Evolutionary conservation across 768 basidiomycete species (phyloP), one percentile per base, ranked within the genome.

Genomic region (Mycena galopus): DNA sequence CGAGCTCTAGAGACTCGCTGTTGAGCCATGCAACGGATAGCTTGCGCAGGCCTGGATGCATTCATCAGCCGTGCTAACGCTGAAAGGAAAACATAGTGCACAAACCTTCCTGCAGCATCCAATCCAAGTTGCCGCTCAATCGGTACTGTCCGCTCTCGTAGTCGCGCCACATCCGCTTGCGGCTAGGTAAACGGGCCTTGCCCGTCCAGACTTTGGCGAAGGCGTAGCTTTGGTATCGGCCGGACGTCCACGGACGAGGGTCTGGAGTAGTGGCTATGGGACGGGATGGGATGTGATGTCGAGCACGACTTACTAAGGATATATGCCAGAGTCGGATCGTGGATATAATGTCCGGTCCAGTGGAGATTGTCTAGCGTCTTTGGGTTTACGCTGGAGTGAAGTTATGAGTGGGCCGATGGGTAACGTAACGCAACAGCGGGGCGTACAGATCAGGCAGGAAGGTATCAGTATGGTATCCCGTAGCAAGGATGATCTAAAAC

Each of bases 381-480:
- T 9, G 71, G 71, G 25, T 69, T 53, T 32, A 73, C 69, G 4
- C 68, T 66, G 39, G 21, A 12, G 4, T n/a, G 33, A 9, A 29
- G 27, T 69, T 1, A 44, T 12, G n/a, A 3, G 10, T 11, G 23
- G 6, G 16, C 30, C 3, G 14, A 37, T 37, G 35, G 6, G 10
- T 10, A 1, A 16, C 10, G 35, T 37, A 2, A 37, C 1, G 17
- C 14, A 23, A 51, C 7, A 25, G 32, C 14, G n/a, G 25, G 30
- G 17, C 58, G 33, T 23, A 69, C 68, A 65, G 50, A n/a, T 73
- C 55, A 11, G 68, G 71, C 14, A 81, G 73, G 73, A 82, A 83
- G 3, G 80, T 76, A 51, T 78, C 78, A 1, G 77, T 63, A 44
- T 79, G 78, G 67, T 80, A 82, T 1, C 82, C 82, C 1, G 82